Base-by-base conservation (phyloP, 1,284 basidiomycete genomes). In the Polyporus tsugae region DNA sequence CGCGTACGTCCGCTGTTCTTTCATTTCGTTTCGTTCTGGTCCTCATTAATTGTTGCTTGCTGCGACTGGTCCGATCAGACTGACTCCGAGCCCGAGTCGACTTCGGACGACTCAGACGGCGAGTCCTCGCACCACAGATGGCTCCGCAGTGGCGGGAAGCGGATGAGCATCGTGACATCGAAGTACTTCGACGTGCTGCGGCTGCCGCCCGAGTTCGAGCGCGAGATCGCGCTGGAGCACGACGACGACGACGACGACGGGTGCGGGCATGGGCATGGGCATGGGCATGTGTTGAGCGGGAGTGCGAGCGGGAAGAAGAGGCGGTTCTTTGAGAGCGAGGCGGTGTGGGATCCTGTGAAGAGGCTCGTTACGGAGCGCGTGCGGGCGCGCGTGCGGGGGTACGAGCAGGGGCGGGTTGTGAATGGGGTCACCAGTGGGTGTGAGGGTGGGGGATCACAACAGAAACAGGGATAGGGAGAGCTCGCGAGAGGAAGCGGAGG, bases 121-220 rank as follows among this genome's bases (percentile, higher is more conserved):
- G 80, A 80, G 4, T 77, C 82, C 0, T 78, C 81, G 33, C 77
- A 78, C 69, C 76, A 77, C 39, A 77, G 79, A 61, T 79, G 79
- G 52, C 76, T 72, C 22, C 72, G 74, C 36, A 64, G 52, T 15
- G 74, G 75, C 17, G 82, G 83, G 68, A 87, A 87, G 71, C 85
- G 88, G 60, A 92, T 92, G 89, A 91, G 89, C 70, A 83, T 92
- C 66, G 64, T 90, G 61, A 89, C 88, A n/a, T 86, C 87, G 65
- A 82, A 86, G 61, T 87, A 84, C 70, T 81, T 85, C 65, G 85
- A 88, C 44, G 79, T 84, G 0, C 83, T 85, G 11, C 72, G 70
- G 53, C 66, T 73, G 57, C 69, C 69, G 41, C 63, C 71, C 11
- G 69, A 68, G 63, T 75, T 75, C 39, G 74, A 80, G 62, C 57